Evolutionary conservation across 495 filamentous ascomycete genomes (phyloP), one percentile per base, ranked within the genome.

Genomic region (Terfezia boudieri): DNA sequence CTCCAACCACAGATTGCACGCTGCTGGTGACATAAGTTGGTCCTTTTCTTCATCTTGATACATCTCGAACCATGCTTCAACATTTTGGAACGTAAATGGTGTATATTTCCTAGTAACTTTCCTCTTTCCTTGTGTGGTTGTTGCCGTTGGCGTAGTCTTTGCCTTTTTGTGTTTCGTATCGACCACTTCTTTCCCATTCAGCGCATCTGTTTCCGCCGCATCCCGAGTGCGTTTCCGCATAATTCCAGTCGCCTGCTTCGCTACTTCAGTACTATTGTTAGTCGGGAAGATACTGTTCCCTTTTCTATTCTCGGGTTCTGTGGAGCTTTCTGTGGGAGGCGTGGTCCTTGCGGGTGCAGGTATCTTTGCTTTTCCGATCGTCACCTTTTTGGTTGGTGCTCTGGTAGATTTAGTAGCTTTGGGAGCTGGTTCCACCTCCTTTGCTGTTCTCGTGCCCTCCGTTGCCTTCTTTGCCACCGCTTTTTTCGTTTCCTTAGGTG

Each of bases 1-100:
- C 23, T 62, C 48, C 35, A 65, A 37, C 62, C 62, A 63, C n/a
- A 50, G 55, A 23, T 57, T 63, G 17, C 55, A 60, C 11, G 22
- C 12, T 12, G n/a, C 49, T 20, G 49, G n/a, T 12, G 49, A 20
- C n/a, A 51, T 20, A 5, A 23, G n/a, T 7, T 51, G n/a, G 16
- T 26, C 26, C n/a, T 51, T 26, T 55, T 55, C 26, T 12, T 23
- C 37, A 49, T 49, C 52, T 57, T 35, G 8, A 36, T 41, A 57
- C n/a, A 38, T 41, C 26, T 7, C 1, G 35, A 55, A 55, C 37
- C 57, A 41, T 57, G 32, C 11, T 51, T 61, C 16, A 61, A 14
- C 6, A 38, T n/a, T 22, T 17, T 37, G 14, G 14, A 16, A 20
- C 7, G 26, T 38, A 16, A 35, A 20, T 7, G 36, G 11, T 41